Conservation (phyloP, 1,284 basidiomycete species). For the Nidula niveotomentosa region DNA sequence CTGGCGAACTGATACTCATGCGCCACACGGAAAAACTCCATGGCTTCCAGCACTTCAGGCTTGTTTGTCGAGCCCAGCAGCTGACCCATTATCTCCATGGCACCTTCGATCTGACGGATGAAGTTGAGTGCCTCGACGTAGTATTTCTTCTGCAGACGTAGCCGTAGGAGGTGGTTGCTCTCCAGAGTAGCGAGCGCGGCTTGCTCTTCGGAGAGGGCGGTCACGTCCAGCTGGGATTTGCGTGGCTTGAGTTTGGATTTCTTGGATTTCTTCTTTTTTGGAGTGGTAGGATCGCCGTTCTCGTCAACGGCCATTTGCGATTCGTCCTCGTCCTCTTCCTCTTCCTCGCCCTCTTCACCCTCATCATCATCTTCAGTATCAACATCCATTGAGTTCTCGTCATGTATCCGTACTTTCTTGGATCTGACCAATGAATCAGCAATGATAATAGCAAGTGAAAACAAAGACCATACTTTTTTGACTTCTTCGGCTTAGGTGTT, state of each 20-base stretch:
- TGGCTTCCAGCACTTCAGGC: conserved; percentile 91
- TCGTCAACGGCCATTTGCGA: conserved; percentile 36
- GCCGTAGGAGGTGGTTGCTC: conserved; percentile 62
- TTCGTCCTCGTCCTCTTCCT: conserved; percentile 17
- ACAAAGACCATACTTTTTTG: no score
- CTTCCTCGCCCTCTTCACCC: conserved; percentile 21
- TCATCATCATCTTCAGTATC: conserved; percentile 33
- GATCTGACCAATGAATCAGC: conserved; percentile 17
- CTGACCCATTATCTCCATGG: conserved; percentile 75
- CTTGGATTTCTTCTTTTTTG: conserved; percentile 29
- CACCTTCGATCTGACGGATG: conserved; percentile 80
- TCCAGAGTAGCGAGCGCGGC: conserved; percentile 66
- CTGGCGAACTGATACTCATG: conserved; percentile 83
- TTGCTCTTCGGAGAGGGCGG: conserved; percentile 66
- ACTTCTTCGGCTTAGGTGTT: conserved; percentile 8
- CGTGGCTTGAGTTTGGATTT: conserved; percentile 55
- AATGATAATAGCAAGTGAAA: no score
- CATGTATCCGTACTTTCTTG: conserved; percentile 19
- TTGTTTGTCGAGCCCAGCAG: conserved; percentile 92
- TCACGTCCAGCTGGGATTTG: conserved; percentile 69
- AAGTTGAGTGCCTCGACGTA: conserved; percentile 87
- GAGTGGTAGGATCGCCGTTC: conserved; percentile 33
- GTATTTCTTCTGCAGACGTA: conserved; percentile 86
- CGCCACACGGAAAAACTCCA: conserved; percentile 91
- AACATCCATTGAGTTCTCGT: conserved; percentile 53